Evolutionary conservation across 169 alveolate genomes (phyloP).

Genomic region (Plasmodium malariae): DNA sequence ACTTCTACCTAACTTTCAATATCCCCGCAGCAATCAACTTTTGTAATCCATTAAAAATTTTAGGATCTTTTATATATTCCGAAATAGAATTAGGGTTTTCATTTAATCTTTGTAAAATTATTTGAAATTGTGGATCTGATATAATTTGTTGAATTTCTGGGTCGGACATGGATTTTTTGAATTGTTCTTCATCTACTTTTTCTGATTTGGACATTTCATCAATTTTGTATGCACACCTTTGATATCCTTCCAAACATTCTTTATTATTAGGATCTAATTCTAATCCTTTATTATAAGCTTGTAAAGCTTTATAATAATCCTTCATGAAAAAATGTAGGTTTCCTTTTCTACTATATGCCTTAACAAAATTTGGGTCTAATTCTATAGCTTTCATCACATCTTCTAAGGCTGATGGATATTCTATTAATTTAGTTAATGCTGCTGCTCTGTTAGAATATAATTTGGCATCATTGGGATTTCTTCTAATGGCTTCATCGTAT

Average conservation of each 20-base stretch:
- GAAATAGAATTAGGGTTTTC: constrained; percentile 90
- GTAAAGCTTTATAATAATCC: constrained; percentile 97
- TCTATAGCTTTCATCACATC: constrained; percentile 91
- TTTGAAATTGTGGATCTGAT: constrained; percentile 96
- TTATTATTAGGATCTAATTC: constrained; percentile 94
- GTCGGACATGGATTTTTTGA: constrained; percentile 92
- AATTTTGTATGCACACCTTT: constrained; percentile 86
- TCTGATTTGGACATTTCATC: constrained; percentile 89
- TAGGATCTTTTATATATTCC: constrained; percentile 95
- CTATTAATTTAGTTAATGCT: constrained; percentile 95
- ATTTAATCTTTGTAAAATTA: constrained; percentile 89
- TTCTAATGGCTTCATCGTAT: constrained; percentile 96
- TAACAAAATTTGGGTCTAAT: constrained; percentile 96
- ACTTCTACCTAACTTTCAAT: constrained; percentile 88
- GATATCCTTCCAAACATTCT: constrained; percentile 89
- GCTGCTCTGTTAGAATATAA: constrained; percentile 98
- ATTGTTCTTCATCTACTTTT: constrained; percentile 92
- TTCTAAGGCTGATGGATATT: constrained; percentile 94
- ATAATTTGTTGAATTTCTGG: constrained; percentile 98
- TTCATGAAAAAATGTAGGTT: constrained; percentile 94
- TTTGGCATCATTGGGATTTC: constrained; percentile 97
- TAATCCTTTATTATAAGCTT: constrained; percentile 95
- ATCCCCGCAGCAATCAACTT: constrained; percentile 98
- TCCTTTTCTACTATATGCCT: constrained; percentile 98
- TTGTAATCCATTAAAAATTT: constrained; percentile 94